Base-by-base conservation (phyloP, 768 basidiomycete genomes). In the Calocybe cyanea region DNA sequence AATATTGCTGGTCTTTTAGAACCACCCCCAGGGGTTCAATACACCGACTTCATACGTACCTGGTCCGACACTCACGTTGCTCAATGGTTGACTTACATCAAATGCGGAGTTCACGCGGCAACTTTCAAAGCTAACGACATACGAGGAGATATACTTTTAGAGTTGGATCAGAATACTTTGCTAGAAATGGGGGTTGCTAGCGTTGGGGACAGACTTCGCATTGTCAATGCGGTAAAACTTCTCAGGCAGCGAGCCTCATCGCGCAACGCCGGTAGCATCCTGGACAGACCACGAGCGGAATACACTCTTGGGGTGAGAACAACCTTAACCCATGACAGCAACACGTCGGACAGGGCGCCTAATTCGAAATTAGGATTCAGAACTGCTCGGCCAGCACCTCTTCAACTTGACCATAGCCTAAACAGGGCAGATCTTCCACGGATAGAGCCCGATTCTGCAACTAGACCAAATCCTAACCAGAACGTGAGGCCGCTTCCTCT, bases 161-260 rank as follows among this genome's bases (percentile, higher is more conserved):
- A 99, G 52, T 70, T 98, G 36, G 95, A 98, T 59, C 89, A 93
- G 63, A 64, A 70, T 6, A 85, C 83, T 2, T 68, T 99, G 40
- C 90, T 85, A 61, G 96, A 99, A 66, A 89, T 98, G 81, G 87
- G 87, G 11, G 78, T 99, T 21, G 57, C 73, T 24, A 91, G 86
- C 64, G 85, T 99, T 33, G 96, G 96, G 9, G 96, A 99, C 65
- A 73, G 94, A 39, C 80, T 97, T 7, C 78, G 91, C 59, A 87
- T 99, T 40, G 58, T 92, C 15, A 86, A 81, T 46, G 95, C 84
- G 1, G 87, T 99, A 49, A 93, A 92, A 60, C 61, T 69, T 4
- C 72, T 98, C 13, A 72, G 94, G 25, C 76, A 79, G 52, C 75
- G 74, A 51, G 82, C 80, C 38, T 61, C 52, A 31, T 56, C 57